These are phyloP conservation scores for Trichoderma sp. DNA, from an alignment of 2,329 filamentous ascomycete genomes.

Conservation along the genomic window DNA sequence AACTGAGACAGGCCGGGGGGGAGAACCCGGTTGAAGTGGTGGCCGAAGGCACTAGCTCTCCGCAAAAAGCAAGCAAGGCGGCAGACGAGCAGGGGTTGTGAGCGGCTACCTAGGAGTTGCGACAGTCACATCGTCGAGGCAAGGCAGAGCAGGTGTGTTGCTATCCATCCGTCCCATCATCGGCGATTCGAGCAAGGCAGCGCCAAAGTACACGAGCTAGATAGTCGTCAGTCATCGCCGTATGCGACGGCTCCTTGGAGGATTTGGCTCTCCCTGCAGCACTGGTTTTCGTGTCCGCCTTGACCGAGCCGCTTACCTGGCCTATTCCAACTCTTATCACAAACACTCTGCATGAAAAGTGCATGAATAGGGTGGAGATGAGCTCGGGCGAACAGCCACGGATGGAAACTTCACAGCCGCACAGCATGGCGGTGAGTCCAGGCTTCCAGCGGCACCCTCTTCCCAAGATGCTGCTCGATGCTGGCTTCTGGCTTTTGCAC, in stretches of 20 bases:
- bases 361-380: conserved; percentile 22
- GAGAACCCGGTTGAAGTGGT: background rate
- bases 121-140: background rate
- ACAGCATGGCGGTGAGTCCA: conserved; percentile 18
- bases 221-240: background rate
- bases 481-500: background rate
- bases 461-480: background rate
- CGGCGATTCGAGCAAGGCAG: conserved; percentile 7
- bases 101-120: background rate
- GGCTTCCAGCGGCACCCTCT: background rate
- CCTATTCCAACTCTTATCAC: conserved; percentile 4
- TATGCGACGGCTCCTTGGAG: background rate
- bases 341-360: conserved; percentile 18
- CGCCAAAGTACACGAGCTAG: background rate
- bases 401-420: conserved; percentile 11
- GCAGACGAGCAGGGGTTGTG: conserved; percentile 9
- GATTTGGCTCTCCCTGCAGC: conserved; percentile 9
- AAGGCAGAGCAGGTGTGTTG: background rate
- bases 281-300: background rate
- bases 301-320: background rate
- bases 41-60: conserved; percentile 8
- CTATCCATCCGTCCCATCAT: background rate
- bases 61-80: conserved; percentile 3
- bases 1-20: conserved; percentile 10
- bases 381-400: conserved; percentile 7